Percentiles rank a stretch among this genome's conserved stretches.
These are phyloP conservation scores for Colletotrichum caudatum DNA, from an alignment of 2,329 filamentous ascomycete genomes.

Conservation along the genomic window DNA sequence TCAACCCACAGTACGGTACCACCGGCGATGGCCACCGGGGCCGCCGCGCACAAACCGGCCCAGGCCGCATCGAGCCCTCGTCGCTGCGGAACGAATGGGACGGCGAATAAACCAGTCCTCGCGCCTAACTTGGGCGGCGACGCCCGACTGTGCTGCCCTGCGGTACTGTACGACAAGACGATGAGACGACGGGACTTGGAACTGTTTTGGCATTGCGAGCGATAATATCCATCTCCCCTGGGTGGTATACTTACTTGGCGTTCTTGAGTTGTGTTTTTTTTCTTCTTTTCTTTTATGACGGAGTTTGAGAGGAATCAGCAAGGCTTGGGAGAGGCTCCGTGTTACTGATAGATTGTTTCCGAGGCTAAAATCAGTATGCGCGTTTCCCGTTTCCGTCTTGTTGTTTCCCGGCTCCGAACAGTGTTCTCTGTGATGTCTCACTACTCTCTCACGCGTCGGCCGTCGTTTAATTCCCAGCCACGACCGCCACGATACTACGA, in stretches of 20 bases:
- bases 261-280: too few relatives aligned
- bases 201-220: constrained; percentile 20
- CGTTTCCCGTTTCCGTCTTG: not conserved
- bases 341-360: not conserved
- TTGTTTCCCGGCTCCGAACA: not conserved
- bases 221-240: not conserved
- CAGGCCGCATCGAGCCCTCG: constrained; percentile 28
- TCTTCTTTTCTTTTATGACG: not conserved
- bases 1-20: constrained; percentile 34
- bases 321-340: not conserved
- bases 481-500: not conserved
- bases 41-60: not conserved
- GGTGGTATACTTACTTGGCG: not conserved
- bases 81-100: constrained; percentile 35
- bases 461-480: not conserved
- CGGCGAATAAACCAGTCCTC: not conserved
- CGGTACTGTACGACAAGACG: not conserved
- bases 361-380: not conserved
- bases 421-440: not conserved
- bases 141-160: not conserved
- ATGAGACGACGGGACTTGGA: not conserved
- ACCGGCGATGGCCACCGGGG: constrained; percentile 28
- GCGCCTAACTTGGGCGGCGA: not conserved
- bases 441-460: not conserved
- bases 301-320: not conserved